phyloP scores from a whole-genome alignment of 495 filamentous ascomycete species.

The Penicillium goetzii region DNA sequence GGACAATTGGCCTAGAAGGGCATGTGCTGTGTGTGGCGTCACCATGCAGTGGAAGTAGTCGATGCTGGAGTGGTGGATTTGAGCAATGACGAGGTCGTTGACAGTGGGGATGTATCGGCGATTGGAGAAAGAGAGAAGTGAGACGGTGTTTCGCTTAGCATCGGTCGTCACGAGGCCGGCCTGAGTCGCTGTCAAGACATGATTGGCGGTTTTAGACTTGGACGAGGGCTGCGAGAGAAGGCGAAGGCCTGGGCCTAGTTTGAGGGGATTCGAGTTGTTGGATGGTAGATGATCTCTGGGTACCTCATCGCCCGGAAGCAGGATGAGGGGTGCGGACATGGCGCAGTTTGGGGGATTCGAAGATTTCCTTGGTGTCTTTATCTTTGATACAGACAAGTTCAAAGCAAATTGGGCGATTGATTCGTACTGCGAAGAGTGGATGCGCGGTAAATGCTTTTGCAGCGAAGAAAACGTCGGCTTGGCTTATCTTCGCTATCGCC shows the following conservation, averaged over 20 bases:
- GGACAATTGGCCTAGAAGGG: slow-evolving; percentile 79
- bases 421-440: slow-evolving; percentile 2
- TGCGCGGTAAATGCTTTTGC: not conserved
- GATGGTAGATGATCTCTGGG: slow-evolving; percentile 61
- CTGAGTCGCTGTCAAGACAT: slow-evolving; percentile 69
- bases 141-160: slow-evolving; percentile 65
- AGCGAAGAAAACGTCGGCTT: slow-evolving; percentile 13
- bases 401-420: not conserved
- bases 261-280: slow-evolving; percentile 67
- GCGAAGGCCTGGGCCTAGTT: slow-evolving; percentile 80
- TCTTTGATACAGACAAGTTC: not conserved
- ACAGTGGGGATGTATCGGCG: slow-evolving; percentile 74
- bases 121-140: slow-evolving; percentile 43
- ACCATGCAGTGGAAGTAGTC: slow-evolving; percentile 79
- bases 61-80: slow-evolving; percentile 69
- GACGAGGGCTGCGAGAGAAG: slow-evolving; percentile 43
- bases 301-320: slow-evolving; percentile 82
- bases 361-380: not conserved
- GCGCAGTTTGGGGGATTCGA: not conserved
- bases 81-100: slow-evolving; percentile 84
- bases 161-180: slow-evolving; percentile 81
- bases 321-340: slow-evolving; percentile 53
- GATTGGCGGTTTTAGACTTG: slow-evolving; percentile 25
- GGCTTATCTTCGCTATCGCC: slow-evolving; percentile 26
- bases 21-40: slow-evolving; percentile 71